Conservation (phyloP, 2,329 filamentous ascomycete genomes). For the Penicillium palitans region DNA sequence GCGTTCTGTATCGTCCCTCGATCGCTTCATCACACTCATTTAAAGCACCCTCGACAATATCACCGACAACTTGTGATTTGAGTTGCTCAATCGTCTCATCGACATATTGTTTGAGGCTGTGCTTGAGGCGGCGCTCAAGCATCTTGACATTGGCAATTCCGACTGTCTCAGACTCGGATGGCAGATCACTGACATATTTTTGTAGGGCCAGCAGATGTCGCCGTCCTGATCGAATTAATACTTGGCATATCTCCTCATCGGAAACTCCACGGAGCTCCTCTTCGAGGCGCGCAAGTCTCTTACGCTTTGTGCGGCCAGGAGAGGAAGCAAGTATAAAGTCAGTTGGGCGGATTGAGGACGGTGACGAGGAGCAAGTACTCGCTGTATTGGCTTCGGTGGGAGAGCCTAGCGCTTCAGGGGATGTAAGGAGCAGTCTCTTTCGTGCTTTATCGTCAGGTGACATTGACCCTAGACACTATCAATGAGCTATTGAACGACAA, state of each 20-base stretch:
- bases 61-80: too few species aligned
- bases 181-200: slow-evolving; percentile 9
- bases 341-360: slow-evolving; percentile 16
- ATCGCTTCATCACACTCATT: too few species aligned
- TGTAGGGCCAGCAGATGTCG: slow-evolving; percentile 20
- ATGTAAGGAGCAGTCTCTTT: slow-evolving; percentile 18
- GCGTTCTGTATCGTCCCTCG: too few species aligned
- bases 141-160: slow-evolving; percentile 7
- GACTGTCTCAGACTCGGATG: slow-evolving; percentile 11
- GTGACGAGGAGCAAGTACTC: slow-evolving; percentile 17
- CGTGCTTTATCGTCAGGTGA: slow-evolving; percentile 7
- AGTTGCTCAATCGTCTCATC: background rate
- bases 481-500: slow-evolving; percentile 13
- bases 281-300: slow-evolving; percentile 15
- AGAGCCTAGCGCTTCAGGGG: slow-evolving; percentile 15
- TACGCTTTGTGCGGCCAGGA: slow-evolving; percentile 9
- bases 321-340: slow-evolving; percentile 18
- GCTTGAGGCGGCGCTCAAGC: slow-evolving; percentile 17
- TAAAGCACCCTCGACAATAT: too few species aligned
- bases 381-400: slow-evolving; percentile 23
- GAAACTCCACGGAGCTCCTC: slow-evolving; percentile 18
- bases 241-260: slow-evolving; percentile 16
- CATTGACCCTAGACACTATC: slow-evolving; percentile 17
- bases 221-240: slow-evolving; percentile 19
- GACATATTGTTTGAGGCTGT: slow-evolving; percentile 15